A percentile compares a stretch with the other conserved stretches of the same genome.
phyloP scores from a whole-genome alignment of 805 yeast species.

The Suhomyces vadensis region DNA sequence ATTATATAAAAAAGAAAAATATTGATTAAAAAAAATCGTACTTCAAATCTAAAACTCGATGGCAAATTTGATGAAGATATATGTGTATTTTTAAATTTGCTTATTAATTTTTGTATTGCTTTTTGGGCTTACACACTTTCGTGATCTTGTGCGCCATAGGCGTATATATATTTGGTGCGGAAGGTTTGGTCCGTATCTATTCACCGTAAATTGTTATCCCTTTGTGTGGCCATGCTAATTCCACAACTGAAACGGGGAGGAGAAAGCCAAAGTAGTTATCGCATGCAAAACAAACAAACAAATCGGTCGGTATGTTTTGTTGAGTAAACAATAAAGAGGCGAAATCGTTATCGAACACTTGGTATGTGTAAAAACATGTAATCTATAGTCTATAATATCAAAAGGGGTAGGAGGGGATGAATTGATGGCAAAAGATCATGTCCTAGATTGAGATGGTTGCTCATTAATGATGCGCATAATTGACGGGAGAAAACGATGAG shows the following conservation, averaged over 20 bases:
- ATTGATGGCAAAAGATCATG: background rate
- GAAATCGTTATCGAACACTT: too few relatives aligned
- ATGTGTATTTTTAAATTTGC: conserved; percentile 9
- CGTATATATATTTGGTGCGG: background rate
- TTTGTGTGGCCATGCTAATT: conserved; percentile 5
- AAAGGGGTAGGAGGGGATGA: background rate
- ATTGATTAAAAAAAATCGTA: conserved; percentile 1
- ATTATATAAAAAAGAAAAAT: too few relatives aligned
- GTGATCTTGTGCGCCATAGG: background rate
- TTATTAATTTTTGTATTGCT: conserved; percentile 10
- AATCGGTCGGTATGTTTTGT: too few relatives aligned
- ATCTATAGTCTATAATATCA: background rate
- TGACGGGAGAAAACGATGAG: conserved; percentile 2
- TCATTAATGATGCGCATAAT: background rate
- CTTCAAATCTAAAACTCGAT: background rate
- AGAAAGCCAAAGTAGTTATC: too few relatives aligned
- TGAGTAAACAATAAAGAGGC: too few relatives aligned
- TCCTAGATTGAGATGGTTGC: background rate
- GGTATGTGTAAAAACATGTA: too few relatives aligned
- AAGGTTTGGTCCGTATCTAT: background rate
- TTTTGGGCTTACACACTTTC: conserved; percentile 6
- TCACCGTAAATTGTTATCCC: background rate
- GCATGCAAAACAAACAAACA: conserved; percentile 1
- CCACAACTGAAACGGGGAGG: conserved; percentile 4
- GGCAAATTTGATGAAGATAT: conserved; percentile 10